These are phyloP conservation scores for Zangia roseola DNA, from an alignment of 768 basidiomycete genomes.

Conservation along the genomic window DNA sequence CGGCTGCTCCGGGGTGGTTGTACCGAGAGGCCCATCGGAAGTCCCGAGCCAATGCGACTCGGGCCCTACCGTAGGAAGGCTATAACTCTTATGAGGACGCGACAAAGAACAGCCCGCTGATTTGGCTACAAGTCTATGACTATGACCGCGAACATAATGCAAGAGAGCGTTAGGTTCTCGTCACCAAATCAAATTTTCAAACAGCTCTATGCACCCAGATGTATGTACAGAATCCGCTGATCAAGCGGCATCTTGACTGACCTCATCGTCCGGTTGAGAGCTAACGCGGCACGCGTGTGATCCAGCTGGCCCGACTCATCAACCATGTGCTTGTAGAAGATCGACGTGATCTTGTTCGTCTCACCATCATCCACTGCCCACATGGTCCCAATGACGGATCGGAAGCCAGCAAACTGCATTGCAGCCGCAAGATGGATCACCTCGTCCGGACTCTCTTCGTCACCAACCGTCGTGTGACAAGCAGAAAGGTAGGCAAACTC, in stretches of 20 bases:
- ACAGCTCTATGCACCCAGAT: conserved; percentile 1
- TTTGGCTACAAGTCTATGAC: too few relatives aligned
- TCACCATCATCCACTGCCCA: conserved; percentile 12
- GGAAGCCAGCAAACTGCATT: conserved; percentile 7
- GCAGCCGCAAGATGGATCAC: conserved; percentile 5
- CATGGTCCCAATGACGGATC: conserved; percentile 13
- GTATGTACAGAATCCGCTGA: conserved; percentile 5
- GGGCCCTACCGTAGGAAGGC: too few relatives aligned
- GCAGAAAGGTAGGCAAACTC: conserved; percentile 25
- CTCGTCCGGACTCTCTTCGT: conserved; percentile 13
- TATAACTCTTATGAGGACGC: too few relatives aligned
- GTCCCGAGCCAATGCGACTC: too few relatives aligned
- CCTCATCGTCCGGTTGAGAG: conserved; percentile 1
- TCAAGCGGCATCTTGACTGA: not conserved
- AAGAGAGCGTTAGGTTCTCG: too few relatives aligned
- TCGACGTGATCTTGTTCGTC: not conserved
- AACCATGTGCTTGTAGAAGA: conserved; percentile 2
- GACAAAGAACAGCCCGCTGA: too few relatives aligned
- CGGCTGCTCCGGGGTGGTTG: too few relatives aligned
- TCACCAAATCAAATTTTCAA: too few relatives aligned
- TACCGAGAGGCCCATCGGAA: too few relatives aligned
- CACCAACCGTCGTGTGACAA: conserved; percentile 24
- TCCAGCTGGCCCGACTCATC: conserved; percentile 1
- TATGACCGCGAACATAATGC: too few relatives aligned
- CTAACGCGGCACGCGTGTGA: conserved; percentile 3